These are phyloP conservation scores for Daldinia sp. DNA, from an alignment of 2,329 filamentous ascomycete genomes.

Conservation along the genomic window DNA sequence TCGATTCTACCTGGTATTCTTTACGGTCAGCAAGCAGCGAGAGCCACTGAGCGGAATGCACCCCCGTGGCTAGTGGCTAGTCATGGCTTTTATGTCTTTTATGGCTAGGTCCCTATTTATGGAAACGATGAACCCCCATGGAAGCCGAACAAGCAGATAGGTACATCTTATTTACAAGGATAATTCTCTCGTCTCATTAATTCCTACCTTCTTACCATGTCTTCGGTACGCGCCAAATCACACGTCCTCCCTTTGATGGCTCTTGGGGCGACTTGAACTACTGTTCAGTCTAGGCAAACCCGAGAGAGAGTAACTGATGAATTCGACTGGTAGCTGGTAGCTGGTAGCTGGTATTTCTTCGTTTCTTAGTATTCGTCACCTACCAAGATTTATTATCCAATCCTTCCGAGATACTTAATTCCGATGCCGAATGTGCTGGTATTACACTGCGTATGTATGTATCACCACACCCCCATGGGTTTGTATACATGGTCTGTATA, in stretches of 20 bases:
- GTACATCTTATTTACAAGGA: slow-evolving; percentile 12
- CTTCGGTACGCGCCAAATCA: slow-evolving; percentile 33
- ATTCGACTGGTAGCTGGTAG: too few species aligned
- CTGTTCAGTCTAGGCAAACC: neutral
- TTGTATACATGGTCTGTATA: too few species aligned
- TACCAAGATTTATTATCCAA: slow-evolving; percentile 26
- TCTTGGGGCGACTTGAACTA: neutral
- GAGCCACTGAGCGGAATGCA: slow-evolving; percentile 3
- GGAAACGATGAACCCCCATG: slow-evolving; percentile 10
- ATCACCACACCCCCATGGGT: neutral
- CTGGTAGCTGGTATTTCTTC: slow-evolving; percentile 12
- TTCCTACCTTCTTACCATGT: slow-evolving; percentile 37
- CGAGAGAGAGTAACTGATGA: neutral
- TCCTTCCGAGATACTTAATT: slow-evolving; percentile 23
- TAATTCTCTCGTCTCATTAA: slow-evolving; percentile 29
- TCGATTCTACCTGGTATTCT: slow-evolving; percentile 2
- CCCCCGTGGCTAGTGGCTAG: slow-evolving; percentile 1
- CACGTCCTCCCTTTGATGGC: slow-evolving; percentile 15
- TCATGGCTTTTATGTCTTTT: too few species aligned
- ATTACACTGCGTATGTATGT: neutral
- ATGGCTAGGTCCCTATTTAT: slow-evolving; percentile 23
- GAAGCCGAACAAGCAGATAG: slow-evolving; percentile 2
- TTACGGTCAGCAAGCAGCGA: too few species aligned
- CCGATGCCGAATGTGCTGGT: neutral
- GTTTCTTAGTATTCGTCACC: slow-evolving; percentile 1